Conservation (phyloP, 345 rosid species). For the Aurinia saxatilis region DNA sequence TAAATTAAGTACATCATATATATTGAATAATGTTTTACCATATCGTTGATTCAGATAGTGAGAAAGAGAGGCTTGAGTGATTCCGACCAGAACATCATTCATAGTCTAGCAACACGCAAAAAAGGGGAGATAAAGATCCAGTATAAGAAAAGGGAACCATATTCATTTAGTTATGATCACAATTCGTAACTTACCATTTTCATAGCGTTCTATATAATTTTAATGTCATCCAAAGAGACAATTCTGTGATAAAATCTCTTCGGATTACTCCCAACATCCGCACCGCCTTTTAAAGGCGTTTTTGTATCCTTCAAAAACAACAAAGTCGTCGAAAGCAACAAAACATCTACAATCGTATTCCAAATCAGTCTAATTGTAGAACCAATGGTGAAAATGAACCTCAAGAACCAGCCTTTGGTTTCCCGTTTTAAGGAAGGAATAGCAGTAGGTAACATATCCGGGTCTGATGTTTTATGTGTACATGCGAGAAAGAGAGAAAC, state of each 20-base stretch:
- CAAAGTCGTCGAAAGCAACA: conserved; percentile 32
- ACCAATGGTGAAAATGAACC: conserved; percentile 32
- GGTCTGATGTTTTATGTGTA: conserved; percentile 50
- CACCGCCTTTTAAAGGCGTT: conserved; percentile 43
- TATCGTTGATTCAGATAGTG: conserved; percentile 29
- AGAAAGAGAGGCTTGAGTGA: conserved; percentile 60
- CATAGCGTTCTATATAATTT: conserved; percentile 17
- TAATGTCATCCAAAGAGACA: conserved; percentile 51
- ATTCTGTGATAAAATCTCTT: conserved; percentile 40
- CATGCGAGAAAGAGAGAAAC: conserved; percentile 49
- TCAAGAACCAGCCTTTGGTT: conserved; percentile 16
- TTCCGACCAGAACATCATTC: conserved; percentile 60
- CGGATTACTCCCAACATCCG: conserved; percentile 3
- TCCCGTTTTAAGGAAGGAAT: conserved; percentile 32
- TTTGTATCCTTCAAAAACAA: conserved; percentile 42
- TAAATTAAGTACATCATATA: background rate
- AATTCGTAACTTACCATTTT: conserved; percentile 14
- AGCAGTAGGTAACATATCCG: conserved; percentile 39
- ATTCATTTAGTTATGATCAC: background rate
- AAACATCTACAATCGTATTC: conserved; percentile 47
- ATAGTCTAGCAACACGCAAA: conserved; percentile 38
- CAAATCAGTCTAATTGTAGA: conserved; percentile 29
- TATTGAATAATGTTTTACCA: background rate
- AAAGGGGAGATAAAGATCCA: conserved; percentile 10
- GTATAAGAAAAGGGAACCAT: background rate